These are phyloP conservation scores for Torrubiella hemipterigena DNA, from an alignment of 2,329 filamentous ascomycete genomes.

Conservation along the genomic window DNA sequence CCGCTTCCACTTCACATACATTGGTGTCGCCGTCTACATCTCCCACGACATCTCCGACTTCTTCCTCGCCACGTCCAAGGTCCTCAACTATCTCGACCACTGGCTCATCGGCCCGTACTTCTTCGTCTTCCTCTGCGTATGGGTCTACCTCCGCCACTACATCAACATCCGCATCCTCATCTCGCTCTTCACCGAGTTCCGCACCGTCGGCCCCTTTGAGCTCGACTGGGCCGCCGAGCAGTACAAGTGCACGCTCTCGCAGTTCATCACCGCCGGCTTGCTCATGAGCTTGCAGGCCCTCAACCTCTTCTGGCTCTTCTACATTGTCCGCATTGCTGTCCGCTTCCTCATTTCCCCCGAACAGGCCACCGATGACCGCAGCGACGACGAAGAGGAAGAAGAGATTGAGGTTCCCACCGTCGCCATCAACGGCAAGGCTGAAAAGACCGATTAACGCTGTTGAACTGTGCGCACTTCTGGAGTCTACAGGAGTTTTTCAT, in stretches of 20 bases:
- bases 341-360: constrained; percentile 51
- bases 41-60: constrained; percentile 93
- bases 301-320: constrained; percentile 73
- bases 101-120: constrained; percentile 75
- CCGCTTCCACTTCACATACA: constrained; percentile 93
- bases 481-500: too few relatives aligned
- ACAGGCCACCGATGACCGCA: constrained; percentile 60
- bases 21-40: constrained; percentile 85
- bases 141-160: constrained; percentile 85
- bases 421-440: constrained; percentile 7
- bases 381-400: constrained; percentile 53
- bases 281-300: constrained; percentile 59
- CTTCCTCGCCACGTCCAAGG: constrained; percentile 88
- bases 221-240: constrained; percentile 66
- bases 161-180: constrained; percentile 67
- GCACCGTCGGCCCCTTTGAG: constrained; percentile 61
- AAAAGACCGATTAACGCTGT: constrained; percentile 4
- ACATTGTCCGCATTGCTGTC: constrained; percentile 64
- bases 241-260: constrained; percentile 63
- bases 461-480: not conserved
- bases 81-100: constrained; percentile 80
- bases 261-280: constrained; percentile 54
- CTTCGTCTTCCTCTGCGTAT: constrained; percentile 65
- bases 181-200: constrained; percentile 64
- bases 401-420: constrained; percentile 13